These are phyloP conservation scores for Carex pumila DNA, from an alignment of 176 grass and related monocot species.

Conservation along the genomic window DNA sequence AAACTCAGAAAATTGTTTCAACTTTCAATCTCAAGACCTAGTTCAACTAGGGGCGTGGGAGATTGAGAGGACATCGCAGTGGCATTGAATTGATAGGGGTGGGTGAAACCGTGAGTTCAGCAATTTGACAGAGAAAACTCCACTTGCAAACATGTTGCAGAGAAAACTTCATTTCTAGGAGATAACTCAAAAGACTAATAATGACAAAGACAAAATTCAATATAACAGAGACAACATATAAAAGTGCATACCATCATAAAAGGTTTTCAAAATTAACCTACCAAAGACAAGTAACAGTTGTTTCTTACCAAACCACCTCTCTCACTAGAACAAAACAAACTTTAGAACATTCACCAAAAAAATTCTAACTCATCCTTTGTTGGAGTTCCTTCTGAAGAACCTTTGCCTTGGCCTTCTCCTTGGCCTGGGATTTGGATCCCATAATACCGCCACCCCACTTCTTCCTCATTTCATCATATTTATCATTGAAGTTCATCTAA, in stretches of 20 bases:
- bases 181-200: neutral
- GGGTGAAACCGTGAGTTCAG: no score
- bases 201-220: neutral
- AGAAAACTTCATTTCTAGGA: neutral
- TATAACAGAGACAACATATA: neutral
- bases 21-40: no score
- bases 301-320: neutral
- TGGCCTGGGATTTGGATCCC: constrained; percentile 36
- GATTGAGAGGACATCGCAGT: no score
- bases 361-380: constrained; percentile 29
- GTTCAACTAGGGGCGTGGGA: no score
- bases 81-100: no score
- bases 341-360: neutral
- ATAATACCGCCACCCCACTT: constrained; percentile 37
- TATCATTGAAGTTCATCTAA: constrained; percentile 39
- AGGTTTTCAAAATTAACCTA: neutral
- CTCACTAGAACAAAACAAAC: neutral
- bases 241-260: neutral
- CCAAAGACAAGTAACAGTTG: neutral
- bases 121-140: no score
- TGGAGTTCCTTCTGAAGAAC: constrained; percentile 25
- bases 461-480: constrained; percentile 31
- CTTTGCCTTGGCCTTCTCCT: constrained; percentile 27
- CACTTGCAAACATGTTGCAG: neutral
- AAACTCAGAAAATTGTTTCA: no score